Base-by-base conservation (phyloP, 768 basidiomycete genomes). In the Rhizopogon sp. region DNA sequence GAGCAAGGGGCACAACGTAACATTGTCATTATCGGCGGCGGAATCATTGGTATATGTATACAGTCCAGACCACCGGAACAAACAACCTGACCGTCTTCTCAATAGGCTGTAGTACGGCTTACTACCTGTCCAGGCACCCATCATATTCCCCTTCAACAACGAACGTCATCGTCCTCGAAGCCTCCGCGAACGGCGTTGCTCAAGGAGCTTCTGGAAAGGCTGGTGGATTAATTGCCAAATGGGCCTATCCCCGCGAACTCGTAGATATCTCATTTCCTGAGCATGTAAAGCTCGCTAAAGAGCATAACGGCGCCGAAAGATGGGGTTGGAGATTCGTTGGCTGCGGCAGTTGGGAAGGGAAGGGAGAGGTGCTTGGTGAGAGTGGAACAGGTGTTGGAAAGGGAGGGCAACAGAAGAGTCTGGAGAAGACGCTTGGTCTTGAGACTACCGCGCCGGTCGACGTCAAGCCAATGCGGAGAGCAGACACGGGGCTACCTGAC, bases 131-230 rank as follows among this genome's bases (percentile, higher is more conserved):
- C 13, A 76, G 76, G 22, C 83, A 87, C 57, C 79, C 81, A 3
- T 70, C 67, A 8, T 82, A 77, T 61, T 62, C 72, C 14, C 56
- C 72, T 3, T 56, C 70, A 9, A 67, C 65, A 4, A 72, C 74
- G 10, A 75, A 67, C 28, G 72, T 89, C 42, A 87, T 83, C 14
- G 72, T 92, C 7, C 68, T 96, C 52, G 84, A 94, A 60, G 87
- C 90, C 52, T 90, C 87, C 0, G 72, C 66, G 6, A 64, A 78
- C 44, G 83, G 82, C 6, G 76, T 83, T 17, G 92, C 90, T 0
- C 87, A 89, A 57, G 92, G 88, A 0, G 87, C 89, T 0, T 88
- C 85, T 0, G 90, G 90, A 16, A 93, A 93, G 65, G 88, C 90
- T 0, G 91, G 90, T 5, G 90, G 90, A 0, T 80, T 96, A 11